phyloP scores from a whole-genome alignment of 139 green algal species.

The Nannochloris sp. region DNA sequence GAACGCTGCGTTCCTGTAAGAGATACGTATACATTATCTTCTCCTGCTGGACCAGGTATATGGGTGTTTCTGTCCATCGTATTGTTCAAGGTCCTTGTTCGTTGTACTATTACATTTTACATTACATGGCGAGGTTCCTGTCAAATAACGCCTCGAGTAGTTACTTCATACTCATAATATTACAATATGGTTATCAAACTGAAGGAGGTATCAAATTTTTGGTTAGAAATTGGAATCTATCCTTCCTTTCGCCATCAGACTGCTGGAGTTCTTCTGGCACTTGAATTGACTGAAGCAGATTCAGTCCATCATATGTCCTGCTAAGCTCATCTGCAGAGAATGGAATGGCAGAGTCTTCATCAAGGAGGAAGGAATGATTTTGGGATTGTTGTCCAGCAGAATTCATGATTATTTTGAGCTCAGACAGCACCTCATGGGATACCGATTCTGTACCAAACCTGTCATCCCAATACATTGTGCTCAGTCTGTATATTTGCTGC shows the following conservation, averaged over 20 bases:
- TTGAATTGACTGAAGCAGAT: constrained; percentile 22
- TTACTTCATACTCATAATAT: too few species aligned
- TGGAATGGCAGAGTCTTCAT: constrained; percentile 89
- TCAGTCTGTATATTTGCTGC: constrained; percentile 99
- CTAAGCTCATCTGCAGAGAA: constrained; percentile 70
- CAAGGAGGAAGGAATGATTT: constrained; percentile 93
- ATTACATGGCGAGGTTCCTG: too few species aligned
- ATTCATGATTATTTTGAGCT: constrained; percentile 88
- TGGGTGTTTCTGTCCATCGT: too few species aligned
- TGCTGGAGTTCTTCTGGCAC: constrained; percentile 15
- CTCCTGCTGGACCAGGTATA: neutral
- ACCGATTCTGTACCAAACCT: constrained; percentile 97
- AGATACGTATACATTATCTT: neutral
- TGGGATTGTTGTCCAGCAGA: constrained; percentile 52
- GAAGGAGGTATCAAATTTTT: too few species aligned
- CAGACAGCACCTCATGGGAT: constrained; percentile 60
- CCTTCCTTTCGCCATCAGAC: too few species aligned
- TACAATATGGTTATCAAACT: too few species aligned
- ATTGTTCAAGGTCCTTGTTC: too few species aligned
- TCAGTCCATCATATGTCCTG: constrained; percentile 45
- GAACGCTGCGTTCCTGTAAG: neutral
- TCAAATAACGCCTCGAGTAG: too few species aligned
- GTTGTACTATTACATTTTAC: too few species aligned
- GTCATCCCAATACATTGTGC: constrained; percentile 98
- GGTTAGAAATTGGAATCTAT: too few species aligned